phyloP scores from a whole-genome alignment of 2,329 filamentous ascomycete species.

The Elsinoe necatrix region DNA sequence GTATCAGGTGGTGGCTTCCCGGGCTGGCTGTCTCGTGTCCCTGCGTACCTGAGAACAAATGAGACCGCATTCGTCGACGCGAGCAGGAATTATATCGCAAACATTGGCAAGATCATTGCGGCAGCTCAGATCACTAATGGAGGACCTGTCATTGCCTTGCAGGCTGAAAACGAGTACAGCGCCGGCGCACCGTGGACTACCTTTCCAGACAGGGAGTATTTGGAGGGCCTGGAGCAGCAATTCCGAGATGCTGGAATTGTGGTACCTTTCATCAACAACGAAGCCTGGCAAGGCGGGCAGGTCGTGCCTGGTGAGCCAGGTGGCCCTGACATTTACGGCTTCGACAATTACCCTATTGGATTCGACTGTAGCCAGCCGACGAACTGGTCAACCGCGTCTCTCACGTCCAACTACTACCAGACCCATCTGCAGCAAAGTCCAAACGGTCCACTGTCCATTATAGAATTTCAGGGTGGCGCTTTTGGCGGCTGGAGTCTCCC shows the following conservation, averaged over 20 bases:
- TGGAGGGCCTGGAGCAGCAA: slow-evolving; percentile 62
- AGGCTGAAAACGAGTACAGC: slow-evolving; percentile 77
- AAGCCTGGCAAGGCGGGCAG: slow-evolving; percentile 52
- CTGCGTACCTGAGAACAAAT: slow-evolving; percentile 55
- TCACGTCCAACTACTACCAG: slow-evolving; percentile 50
- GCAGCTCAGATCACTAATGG: slow-evolving; percentile 74
- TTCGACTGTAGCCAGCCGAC: slow-evolving; percentile 53
- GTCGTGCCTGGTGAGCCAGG: slow-evolving; percentile 53
- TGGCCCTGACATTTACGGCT: slow-evolving; percentile 55
- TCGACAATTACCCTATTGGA: slow-evolving; percentile 32
- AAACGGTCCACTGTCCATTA: slow-evolving; percentile 54
- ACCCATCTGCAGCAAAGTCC: slow-evolving; percentile 54
- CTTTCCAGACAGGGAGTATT: slow-evolving; percentile 60
- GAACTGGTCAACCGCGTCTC: slow-evolving; percentile 48
- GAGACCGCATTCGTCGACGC: slow-evolving; percentile 55
- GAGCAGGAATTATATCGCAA: slow-evolving; percentile 57
- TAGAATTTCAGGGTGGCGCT: slow-evolving; percentile 46
- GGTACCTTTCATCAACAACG: slow-evolving; percentile 68
- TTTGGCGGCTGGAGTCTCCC: slow-evolving; percentile 68
- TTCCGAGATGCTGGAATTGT: slow-evolving; percentile 59
- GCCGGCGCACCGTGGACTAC: slow-evolving; percentile 29
- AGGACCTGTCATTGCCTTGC: slow-evolving; percentile 68
- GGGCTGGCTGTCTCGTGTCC: slow-evolving; percentile 66
- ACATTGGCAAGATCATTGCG: slow-evolving; percentile 59
- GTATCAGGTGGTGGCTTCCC: slow-evolving; percentile 69